Evolutionary conservation across 345 rosid genomes (phyloP).

Genomic region (Populus tremula): DNA sequence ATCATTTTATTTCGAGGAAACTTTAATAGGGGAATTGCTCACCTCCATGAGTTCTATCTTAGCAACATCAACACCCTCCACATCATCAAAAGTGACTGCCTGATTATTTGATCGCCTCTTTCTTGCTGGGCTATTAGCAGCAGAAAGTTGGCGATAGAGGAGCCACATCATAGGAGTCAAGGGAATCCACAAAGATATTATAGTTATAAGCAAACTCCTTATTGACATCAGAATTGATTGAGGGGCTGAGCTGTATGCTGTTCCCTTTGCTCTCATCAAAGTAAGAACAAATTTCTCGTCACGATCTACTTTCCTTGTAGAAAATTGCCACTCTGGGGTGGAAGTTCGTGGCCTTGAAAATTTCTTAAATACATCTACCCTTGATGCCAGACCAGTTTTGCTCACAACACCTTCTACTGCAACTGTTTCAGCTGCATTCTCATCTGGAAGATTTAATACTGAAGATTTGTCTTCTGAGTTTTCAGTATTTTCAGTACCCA

Average conservation of each 20-base stretch:
- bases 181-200: slow-evolving; percentile 84
- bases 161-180: slow-evolving; percentile 95
- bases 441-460: slow-evolving; percentile 17
- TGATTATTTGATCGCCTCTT: slow-evolving; percentile 62
- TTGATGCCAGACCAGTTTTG: slow-evolving; percentile 5
- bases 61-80: slow-evolving; percentile 92
- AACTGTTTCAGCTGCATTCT: slow-evolving; percentile 25
- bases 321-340: slow-evolving; percentile 67
- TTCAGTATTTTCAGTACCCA: slow-evolving; percentile 27
- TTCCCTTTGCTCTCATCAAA: slow-evolving; percentile 89
- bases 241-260: slow-evolving; percentile 81
- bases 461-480: slow-evolving; percentile 33
- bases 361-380: slow-evolving; percentile 31
- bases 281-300: slow-evolving; percentile 89
- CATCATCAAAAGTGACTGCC: slow-evolving; percentile 74
- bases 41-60: slow-evolving; percentile 94
- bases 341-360: slow-evolving; percentile 38
- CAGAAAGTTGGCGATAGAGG: slow-evolving; percentile 85
- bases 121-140: slow-evolving; percentile 79
- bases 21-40: slow-evolving; percentile 13
- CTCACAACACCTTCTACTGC: slow-evolving; percentile 26
- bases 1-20: not conserved
- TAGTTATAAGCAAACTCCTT: slow-evolving; percentile 61
- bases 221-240: slow-evolving; percentile 69
- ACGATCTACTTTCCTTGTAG: slow-evolving; percentile 77